These are phyloP conservation scores for Chaetothyriales sp. DNA, from an alignment of 2,329 filamentous ascomycete species.

Conservation along the genomic window DNA sequence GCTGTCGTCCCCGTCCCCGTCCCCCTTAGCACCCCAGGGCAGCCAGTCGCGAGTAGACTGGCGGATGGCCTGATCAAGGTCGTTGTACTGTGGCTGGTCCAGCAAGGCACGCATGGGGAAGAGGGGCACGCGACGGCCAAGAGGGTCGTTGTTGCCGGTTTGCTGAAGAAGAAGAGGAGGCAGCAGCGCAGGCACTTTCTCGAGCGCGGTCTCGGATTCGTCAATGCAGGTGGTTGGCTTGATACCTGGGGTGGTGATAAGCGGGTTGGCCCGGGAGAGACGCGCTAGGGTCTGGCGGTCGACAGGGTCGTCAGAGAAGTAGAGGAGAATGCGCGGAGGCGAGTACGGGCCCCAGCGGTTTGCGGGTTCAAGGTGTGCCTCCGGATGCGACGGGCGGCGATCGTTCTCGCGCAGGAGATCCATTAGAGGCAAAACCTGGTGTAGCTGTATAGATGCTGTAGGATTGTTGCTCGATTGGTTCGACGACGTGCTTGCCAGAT, in stretches of 20 bases:
- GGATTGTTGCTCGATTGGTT: neutral
- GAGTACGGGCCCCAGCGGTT: constrained; percentile 1
- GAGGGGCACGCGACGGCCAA: constrained; percentile 3
- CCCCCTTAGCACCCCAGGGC: neutral
- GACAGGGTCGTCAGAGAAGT: constrained; percentile 5
- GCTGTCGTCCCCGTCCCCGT: neutral
- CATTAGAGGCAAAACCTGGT: constrained; percentile 1
- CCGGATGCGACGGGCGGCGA: too few species aligned
- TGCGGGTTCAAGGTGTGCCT: neutral
- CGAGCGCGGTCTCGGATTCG: constrained; percentile 12
- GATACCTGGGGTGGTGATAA: neutral
- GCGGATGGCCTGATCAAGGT: neutral
- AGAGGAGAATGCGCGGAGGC: neutral
- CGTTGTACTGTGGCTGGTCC: neutral
- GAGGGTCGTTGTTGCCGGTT: constrained; percentile 6
- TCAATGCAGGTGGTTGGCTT: constrained; percentile 1
- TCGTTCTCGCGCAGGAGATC: constrained; percentile 2
- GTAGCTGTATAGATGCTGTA: neutral
- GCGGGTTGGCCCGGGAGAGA: neutral
- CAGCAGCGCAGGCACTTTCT: neutral
- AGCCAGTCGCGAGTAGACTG: neutral
- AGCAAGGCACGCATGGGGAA: constrained; percentile 11
- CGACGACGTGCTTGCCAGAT: neutral
- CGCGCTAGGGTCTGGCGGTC: neutral
- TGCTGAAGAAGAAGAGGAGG: neutral